Base-by-base conservation (phyloP, 1,139 yeast genomes). In the Geotrichum reessii region DNA sequence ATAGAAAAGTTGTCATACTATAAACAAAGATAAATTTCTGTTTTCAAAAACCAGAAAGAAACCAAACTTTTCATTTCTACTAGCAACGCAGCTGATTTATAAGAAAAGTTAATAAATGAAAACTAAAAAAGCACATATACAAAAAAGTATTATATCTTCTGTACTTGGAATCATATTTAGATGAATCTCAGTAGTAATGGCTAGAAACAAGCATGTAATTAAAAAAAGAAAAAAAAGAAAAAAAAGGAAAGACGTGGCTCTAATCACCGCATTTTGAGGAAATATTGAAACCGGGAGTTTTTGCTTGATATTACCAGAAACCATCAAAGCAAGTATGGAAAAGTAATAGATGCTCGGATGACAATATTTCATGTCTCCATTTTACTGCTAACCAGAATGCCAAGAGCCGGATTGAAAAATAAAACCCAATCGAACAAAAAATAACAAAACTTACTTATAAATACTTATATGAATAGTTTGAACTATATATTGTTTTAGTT, bases 1-100 rank as follows among this genome's bases (percentile, higher is more conserved):
- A 76, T 76, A 67, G 85, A 87, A 2, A 70, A 71, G 60, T 70
- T 73, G 49, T 79, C 74, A 66, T n/a, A n/a, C n/a, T 86, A 89
- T 0, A 95, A 86, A 66, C 87, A 91, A 58, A 89, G 73, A 67
- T 86, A 88, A 1, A 80, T 80, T 47, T 86, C 87, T 33, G 85
- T 71, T 1, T 77, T 76, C n/a, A 72, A 66, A 69, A 88, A 95
- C 63, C 89, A 82, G 17, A 89, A 65, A 14, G 89, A 83, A 19
- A 89, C 77, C 0, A 82, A 76, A 55, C 89, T 81, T 2, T 95
- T 95, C 69, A 77, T 84, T 4, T 81, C 76, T 0, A 88, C 81
- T 5, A 79, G 80, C 7, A 82, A 78, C 6, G 76, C 73, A 61
- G 76, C 71, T 57, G 75, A 66, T 17, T 74, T 63, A 49, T 77